Evolutionary conservation across 139 green algal species (phyloP).

Genomic region (Eudorina sp.): DNA sequence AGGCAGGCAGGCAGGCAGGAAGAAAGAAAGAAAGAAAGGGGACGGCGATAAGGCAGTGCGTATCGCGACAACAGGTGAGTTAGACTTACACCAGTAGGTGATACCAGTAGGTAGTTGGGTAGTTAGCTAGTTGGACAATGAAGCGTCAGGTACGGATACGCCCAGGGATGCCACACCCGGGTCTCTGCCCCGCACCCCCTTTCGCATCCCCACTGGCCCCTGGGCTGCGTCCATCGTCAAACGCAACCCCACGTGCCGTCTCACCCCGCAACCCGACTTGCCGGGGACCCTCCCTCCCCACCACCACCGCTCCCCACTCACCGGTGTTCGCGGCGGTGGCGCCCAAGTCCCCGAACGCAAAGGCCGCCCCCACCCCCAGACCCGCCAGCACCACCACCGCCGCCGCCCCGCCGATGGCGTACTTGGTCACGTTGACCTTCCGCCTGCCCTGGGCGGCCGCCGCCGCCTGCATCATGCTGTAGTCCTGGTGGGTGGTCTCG

Average conservation of each 20-base stretch:
- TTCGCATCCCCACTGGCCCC: neutral
- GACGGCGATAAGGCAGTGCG: too few relatives aligned
- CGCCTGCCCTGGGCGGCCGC: neutral
- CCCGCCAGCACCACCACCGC: conserved; percentile 63
- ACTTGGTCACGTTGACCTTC: conserved; percentile 54
- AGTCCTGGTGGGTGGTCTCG: conserved; percentile 64
- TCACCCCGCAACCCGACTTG: neutral
- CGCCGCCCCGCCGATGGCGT: conserved; percentile 65
- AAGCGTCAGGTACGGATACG: too few relatives aligned
- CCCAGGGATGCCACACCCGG: neutral
- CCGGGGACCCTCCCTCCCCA: neutral
- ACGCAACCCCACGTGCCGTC: too few relatives aligned
- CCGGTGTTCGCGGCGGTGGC: conserved; percentile 55
- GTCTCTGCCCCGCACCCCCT: neutral
- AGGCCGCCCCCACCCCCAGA: conserved; percentile 52
- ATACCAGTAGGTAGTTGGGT: too few relatives aligned
- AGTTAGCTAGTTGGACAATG: too few relatives aligned
- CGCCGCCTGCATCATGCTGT: conserved; percentile 47
- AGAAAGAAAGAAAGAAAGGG: too few relatives aligned
- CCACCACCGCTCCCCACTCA: neutral
- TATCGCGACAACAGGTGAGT: too few relatives aligned
- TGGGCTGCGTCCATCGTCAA: too few relatives aligned
- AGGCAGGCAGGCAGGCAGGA: too few relatives aligned
- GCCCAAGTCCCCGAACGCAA: conserved; percentile 66
- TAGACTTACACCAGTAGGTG: too few relatives aligned